Conservation (phyloP, 257 asterid species). For the Solanum sitiens region DNA sequence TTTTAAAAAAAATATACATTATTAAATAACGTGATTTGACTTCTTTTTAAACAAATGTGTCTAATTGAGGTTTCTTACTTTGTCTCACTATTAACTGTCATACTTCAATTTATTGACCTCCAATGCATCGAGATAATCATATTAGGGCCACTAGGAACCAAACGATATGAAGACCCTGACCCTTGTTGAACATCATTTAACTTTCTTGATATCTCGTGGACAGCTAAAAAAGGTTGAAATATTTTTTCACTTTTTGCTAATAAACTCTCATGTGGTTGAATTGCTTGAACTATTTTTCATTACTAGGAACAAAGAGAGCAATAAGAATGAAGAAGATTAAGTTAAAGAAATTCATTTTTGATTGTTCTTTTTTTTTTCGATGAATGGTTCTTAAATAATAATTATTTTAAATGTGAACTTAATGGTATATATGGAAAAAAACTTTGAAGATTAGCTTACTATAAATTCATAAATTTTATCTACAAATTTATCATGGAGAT, state of each 20-base stretch:
- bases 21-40: neutral
- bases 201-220: neutral
- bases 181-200: neutral
- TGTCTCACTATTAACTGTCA: too few relatives aligned
- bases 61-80: too few relatives aligned
- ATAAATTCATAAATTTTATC: neutral
- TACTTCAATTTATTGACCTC: too few relatives aligned
- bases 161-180: neutral
- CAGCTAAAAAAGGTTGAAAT: neutral
- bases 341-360: neutral
- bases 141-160: neutral
- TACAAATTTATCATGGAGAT: neutral
- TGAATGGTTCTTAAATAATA: neutral
- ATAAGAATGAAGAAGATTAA: neutral
- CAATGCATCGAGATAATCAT: too few relatives aligned
- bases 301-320: neutral
- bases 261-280: neutral
- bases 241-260: neutral
- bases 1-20: too few relatives aligned
- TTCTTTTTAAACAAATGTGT: too few relatives aligned
- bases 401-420: neutral
- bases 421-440: neutral
- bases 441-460: neutral
- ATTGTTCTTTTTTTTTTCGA: neutral
- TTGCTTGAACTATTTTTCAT: neutral